Evolutionary conservation across 1,284 basidiomycete species (phyloP).

Genomic region (Tilletia caries): DNA sequence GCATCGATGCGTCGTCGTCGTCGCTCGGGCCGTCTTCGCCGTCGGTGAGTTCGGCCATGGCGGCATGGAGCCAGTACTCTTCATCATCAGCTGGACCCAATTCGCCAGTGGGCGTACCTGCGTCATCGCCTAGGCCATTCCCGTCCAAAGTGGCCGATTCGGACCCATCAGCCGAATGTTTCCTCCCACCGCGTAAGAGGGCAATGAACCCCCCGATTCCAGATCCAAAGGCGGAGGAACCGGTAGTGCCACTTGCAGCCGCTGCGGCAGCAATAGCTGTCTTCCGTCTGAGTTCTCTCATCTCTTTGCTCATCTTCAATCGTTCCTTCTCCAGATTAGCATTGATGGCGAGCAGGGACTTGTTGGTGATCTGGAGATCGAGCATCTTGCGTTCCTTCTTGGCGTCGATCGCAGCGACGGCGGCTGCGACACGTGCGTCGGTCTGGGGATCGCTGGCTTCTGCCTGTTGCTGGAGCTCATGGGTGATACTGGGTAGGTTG

Average conservation of each 20-base stretch:
- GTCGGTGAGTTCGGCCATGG: slow-evolving; percentile 10
- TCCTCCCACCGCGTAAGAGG: background rate
- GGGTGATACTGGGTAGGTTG: background rate
- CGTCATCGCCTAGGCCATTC: slow-evolving; percentile 10
- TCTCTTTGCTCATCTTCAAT: slow-evolving; percentile 54
- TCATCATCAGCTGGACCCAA: slow-evolving; percentile 15
- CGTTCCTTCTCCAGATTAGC: slow-evolving; percentile 54
- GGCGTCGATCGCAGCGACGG: slow-evolving; percentile 36
- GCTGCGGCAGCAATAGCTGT: background rate
- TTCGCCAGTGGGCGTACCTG: background rate
- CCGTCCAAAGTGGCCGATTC: background rate
- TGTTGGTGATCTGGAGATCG: slow-evolving; percentile 57
- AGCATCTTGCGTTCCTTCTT: slow-evolving; percentile 52
- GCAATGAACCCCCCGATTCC: slow-evolving; percentile 12
- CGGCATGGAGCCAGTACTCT: slow-evolving; percentile 5
- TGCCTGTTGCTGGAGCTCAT: background rate
- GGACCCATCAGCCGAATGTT: slow-evolving; percentile 8
- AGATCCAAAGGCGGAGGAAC: slow-evolving; percentile 13
- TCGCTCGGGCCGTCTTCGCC: slow-evolving; percentile 19
- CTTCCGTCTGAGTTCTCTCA: slow-evolving; percentile 46
- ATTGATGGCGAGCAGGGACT: slow-evolving; percentile 56
- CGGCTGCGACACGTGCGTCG: slow-evolving; percentile 16
- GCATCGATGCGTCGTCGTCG: slow-evolving; percentile 22
- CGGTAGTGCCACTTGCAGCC: background rate
- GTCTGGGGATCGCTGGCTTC: background rate